A percentile compares a stretch with the other conserved stretches of the same genome.
Conservation (phyloP, 257 asterid genomes). For the Capsicum rhomboideum region DNA sequence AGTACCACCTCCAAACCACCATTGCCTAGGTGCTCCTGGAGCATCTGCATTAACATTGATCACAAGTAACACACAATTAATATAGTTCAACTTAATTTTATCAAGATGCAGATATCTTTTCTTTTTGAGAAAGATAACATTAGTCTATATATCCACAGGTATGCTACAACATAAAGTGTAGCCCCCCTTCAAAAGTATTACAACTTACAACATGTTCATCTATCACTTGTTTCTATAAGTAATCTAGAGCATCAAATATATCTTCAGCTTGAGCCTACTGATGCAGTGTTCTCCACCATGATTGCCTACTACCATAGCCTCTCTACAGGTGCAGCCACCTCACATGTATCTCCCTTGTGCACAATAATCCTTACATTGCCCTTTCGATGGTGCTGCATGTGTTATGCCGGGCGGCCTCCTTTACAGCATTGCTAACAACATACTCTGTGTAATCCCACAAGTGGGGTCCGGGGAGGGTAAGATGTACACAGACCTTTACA, state of each 20-base stretch:
- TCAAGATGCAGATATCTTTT: background rate
- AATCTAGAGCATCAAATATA: too few relatives aligned
- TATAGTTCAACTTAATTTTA: background rate
- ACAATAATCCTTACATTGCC: background rate
- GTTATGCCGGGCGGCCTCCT: background rate
- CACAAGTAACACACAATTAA: conserved; percentile 2
- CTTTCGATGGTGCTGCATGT: background rate
- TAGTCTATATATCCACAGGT: too few relatives aligned
- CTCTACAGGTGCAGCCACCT: background rate
- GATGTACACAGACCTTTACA: too few relatives aligned
- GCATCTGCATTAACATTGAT: conserved; percentile 47
- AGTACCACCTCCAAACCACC: conserved; percentile 99
- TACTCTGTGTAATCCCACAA: too few relatives aligned
- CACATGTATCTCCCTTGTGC: background rate
- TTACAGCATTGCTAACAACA: too few relatives aligned
- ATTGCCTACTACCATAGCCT: background rate
- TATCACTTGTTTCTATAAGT: too few relatives aligned
- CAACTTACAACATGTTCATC: too few relatives aligned
- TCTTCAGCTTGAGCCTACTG: background rate
- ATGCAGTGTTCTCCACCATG: background rate
- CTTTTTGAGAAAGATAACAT: too few relatives aligned
- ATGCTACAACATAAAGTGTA: too few relatives aligned
- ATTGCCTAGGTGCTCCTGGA: conserved; percentile 90
- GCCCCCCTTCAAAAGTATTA: too few relatives aligned
- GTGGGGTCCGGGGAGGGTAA: too few relatives aligned